Evolutionary conservation across 169 alveolate species (phyloP).

Genomic region (Plasmodium falciparum): DNA sequence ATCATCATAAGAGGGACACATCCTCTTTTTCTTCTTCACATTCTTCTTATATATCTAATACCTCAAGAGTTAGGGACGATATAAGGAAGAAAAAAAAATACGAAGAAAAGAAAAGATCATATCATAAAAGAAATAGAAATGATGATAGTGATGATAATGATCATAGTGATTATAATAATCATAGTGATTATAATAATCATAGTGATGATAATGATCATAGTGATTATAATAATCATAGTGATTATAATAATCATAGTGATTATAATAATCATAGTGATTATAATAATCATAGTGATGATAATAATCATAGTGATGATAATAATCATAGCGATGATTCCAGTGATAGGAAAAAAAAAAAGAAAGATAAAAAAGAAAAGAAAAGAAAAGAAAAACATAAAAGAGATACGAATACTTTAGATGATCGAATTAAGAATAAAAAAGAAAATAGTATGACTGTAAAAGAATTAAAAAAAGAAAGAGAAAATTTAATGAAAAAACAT

Average conservation of each 20-base stretch:
- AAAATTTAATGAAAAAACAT: constrained; percentile 64
- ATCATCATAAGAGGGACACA: no score
- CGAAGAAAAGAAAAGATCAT: background rate
- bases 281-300: no score
- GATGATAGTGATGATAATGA: no score
- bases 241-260: background rate
- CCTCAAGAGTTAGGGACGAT: background rate
- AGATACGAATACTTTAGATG: background rate
- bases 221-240: no score
- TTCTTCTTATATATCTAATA: no score
- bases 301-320: no score
- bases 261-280: no score
- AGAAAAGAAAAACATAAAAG: background rate
- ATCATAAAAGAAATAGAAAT: no score
- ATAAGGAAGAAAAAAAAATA: background rate
- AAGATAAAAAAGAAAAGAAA: background rate
- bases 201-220: no score
- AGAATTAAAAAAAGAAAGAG: constrained; percentile 63
- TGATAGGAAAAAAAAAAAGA: background rate
- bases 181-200: no score
- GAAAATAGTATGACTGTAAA: constrained; percentile 35
- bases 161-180: background rate
- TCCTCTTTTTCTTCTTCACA: no score
- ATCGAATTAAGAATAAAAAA: background rate
- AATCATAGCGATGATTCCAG: background rate